A percentile compares a stretch with the other conserved stretches of the same genome.
These are phyloP conservation scores for Dryas drummondii DNA, from an alignment of 306 rosid genomes.

Conservation along the genomic window DNA sequence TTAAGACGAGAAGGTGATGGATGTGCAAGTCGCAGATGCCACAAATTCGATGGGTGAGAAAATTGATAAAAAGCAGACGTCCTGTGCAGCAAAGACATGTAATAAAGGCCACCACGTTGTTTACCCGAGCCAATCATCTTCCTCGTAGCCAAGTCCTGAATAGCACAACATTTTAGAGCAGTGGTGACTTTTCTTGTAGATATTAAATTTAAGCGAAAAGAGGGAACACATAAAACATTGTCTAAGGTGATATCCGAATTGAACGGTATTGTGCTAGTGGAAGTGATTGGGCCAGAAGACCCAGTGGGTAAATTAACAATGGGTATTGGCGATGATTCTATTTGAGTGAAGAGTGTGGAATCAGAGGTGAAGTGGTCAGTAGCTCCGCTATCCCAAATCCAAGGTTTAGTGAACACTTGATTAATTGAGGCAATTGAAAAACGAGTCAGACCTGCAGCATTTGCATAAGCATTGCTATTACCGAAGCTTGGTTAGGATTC, in stretches of 20 bases:
- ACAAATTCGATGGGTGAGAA: background rate
- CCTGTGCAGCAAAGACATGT: background rate
- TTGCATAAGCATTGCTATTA: constrained; percentile 1
- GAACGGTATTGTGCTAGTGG: background rate
- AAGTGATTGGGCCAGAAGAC: constrained; percentile 9
- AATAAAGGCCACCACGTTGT: constrained; percentile 1
- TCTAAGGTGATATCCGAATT: constrained; percentile 11
- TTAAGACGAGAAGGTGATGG: constrained; percentile 3
- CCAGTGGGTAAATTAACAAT: constrained; percentile 19
- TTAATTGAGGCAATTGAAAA: constrained; percentile 13
- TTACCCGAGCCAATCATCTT: constrained; percentile 19
- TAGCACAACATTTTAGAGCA: background rate
- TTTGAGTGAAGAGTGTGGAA: background rate
- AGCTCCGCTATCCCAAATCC: constrained; percentile 16
- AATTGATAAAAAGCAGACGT: constrained; percentile 7
- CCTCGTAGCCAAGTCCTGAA: constrained; percentile 18
- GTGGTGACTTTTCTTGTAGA: constrained; percentile 11
- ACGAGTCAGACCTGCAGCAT: constrained; percentile 19
- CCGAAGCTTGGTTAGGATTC: background rate
- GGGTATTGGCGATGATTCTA: background rate
- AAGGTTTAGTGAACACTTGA: constrained; percentile 15
- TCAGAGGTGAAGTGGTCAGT: constrained; percentile 22
- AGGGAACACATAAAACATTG: constrained; percentile 29
- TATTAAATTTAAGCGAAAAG: constrained; percentile 22
- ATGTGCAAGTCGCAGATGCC: constrained; percentile 22